Evolutionary conservation across 2,329 filamentous ascomycete species (phyloP).

Genomic region (Aspergillus ochraceus): DNA sequence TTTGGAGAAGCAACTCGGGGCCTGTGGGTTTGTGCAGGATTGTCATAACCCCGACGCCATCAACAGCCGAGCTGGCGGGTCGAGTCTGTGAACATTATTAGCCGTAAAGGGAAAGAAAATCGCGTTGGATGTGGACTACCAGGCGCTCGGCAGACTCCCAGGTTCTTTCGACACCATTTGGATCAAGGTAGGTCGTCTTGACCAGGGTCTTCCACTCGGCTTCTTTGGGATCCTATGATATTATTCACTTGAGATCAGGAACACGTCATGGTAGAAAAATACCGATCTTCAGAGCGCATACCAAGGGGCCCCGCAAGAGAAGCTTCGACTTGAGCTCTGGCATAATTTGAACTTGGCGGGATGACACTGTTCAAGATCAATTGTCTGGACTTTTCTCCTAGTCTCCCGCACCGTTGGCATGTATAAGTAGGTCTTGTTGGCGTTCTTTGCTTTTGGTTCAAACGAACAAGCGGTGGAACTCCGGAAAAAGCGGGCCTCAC

Average conservation of each 20-base stretch:
- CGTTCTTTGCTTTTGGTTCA: background rate
- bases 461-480: background rate
- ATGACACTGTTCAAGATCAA: background rate
- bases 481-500: background rate
- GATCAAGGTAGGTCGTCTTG: slow-evolving; percentile 45
- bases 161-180: slow-evolving; percentile 41
- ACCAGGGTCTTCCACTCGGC: slow-evolving; percentile 45
- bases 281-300: background rate
- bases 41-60: slow-evolving; percentile 62
- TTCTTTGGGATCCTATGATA: slow-evolving; percentile 35
- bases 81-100: slow-evolving; percentile 34
- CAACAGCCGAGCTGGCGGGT: slow-evolving; percentile 54
- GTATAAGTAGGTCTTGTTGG: too few relatives aligned
- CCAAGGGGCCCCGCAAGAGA: background rate
- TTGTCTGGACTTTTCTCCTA: background rate
- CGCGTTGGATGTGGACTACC: slow-evolving; percentile 25
- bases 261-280: background rate
- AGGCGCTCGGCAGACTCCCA: slow-evolving; percentile 49
- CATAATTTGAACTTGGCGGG: background rate
- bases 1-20: slow-evolving; percentile 52
- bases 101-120: background rate
- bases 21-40: slow-evolving; percentile 56
- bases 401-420: too few relatives aligned
- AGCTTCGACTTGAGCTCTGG: background rate
- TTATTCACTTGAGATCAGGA: background rate